Evolutionary conservation across 1,284 basidiomycete genomes (phyloP).

Genomic region (Golubevia sp.): DNA sequence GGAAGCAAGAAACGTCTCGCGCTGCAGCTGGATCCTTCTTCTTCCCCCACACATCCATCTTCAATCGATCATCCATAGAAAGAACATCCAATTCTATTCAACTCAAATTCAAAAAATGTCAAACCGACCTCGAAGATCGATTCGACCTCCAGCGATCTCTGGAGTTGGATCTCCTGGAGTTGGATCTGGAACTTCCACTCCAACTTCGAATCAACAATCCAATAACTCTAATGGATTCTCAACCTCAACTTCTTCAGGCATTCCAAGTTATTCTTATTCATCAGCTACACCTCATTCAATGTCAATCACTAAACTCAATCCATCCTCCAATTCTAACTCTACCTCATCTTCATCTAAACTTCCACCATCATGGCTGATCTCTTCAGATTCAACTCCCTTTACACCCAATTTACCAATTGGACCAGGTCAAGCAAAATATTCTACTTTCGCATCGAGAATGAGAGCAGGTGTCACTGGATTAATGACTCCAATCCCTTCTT

Average conservation of each 20-base stretch:
- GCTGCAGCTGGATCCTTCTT: too few species aligned
- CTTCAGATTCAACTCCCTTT: constrained; percentile 6
- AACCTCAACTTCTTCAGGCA: not conserved
- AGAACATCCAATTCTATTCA: too few species aligned
- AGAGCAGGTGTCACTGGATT: constrained; percentile 47
- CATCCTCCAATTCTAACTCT: not conserved
- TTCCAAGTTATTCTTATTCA: not conserved
- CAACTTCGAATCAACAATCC: not conserved
- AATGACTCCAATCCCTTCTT: constrained; percentile 34
- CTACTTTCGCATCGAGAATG: constrained; percentile 49
- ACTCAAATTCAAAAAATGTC: too few species aligned
- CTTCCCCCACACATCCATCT: too few species aligned
- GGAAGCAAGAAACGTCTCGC: too few species aligned
- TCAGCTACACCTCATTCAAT: not conserved
- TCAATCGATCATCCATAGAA: too few species aligned
- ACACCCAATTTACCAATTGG: constrained; percentile 17
- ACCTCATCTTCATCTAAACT: not conserved
- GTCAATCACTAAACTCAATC: not conserved
- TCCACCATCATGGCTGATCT: too few species aligned
- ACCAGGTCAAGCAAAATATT: constrained; percentile 42
- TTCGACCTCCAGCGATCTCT: too few species aligned
- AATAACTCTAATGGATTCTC: not conserved
- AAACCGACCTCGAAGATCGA: too few species aligned
- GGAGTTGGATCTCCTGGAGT: too few species aligned
- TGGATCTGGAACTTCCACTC: not conserved